A percentile compares a stretch with the other conserved stretches of the same genome.
Evolutionary conservation across 805 yeast genomes (phyloP).

Genomic region (Starmerella vitae): DNA sequence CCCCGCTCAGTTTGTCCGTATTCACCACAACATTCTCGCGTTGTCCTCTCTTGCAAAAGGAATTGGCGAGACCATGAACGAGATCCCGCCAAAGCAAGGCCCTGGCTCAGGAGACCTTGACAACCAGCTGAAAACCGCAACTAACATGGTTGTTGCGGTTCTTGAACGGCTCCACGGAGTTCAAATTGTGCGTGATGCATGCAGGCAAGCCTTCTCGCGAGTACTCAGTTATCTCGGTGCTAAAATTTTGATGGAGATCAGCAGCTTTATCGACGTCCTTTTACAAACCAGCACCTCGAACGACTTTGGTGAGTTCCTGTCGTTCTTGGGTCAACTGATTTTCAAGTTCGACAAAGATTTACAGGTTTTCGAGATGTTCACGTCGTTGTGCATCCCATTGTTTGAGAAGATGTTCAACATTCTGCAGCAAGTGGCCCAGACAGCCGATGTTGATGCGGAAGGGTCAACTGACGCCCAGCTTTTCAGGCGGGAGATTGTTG

Average conservation of each 20-base stretch:
- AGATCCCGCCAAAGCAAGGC: constrained; percentile 1
- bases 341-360: constrained; percentile 60
- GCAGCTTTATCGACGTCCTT: constrained; percentile 57
- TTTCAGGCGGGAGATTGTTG: constrained; percentile 38
- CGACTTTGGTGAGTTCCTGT: constrained; percentile 68
- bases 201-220: constrained; percentile 77
- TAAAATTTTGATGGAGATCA: constrained; percentile 39
- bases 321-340: constrained; percentile 77
- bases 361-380: constrained; percentile 56
- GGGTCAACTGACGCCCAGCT: constrained; percentile 47
- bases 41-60: constrained; percentile 86
- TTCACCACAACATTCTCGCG: constrained; percentile 78
- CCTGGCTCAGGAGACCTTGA: constrained; percentile 30
- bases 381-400: constrained; percentile 63
- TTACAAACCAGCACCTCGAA: constrained; percentile 44
- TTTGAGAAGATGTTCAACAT: constrained; percentile 46
- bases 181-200: constrained; percentile 67
- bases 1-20: constrained; percentile 35
- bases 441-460: constrained; percentile 27
- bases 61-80: constrained; percentile 37
- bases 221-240: constrained; percentile 59
- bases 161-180: constrained; percentile 57
- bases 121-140: constrained; percentile 48
- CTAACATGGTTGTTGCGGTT: constrained; percentile 73
- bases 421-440: constrained; percentile 24